A percentile compares a stretch with the other conserved stretches of the same genome.
Evolutionary conservation across 1,284 basidiomycete species (phyloP).

Genomic region (Hemileccinum hortonii): DNA sequence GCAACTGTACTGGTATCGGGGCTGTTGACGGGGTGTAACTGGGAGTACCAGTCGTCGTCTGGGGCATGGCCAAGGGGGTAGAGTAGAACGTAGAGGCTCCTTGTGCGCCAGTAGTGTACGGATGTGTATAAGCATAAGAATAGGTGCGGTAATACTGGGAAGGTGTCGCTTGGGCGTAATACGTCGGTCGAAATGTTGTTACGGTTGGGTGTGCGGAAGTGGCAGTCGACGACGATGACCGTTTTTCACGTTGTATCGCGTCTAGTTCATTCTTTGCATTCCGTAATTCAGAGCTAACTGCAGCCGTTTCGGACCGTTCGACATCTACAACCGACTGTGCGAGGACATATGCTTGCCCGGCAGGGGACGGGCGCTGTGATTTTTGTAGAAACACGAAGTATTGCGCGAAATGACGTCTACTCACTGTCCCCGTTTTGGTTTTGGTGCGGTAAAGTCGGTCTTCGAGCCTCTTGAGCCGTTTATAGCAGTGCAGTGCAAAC

Average conservation of each 20-base stretch:
- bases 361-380: slow-evolving; percentile 54
- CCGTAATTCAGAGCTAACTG: slow-evolving; percentile 58
- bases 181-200: slow-evolving; percentile 36
- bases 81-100: slow-evolving; percentile 28
- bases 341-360: slow-evolving; percentile 60
- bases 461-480: slow-evolving; percentile 52
- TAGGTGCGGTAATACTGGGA: slow-evolving; percentile 56
- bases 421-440: slow-evolving; percentile 57
- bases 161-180: slow-evolving; percentile 39
- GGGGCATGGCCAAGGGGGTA: slow-evolving; percentile 31
- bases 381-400: slow-evolving; percentile 13
- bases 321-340: slow-evolving; percentile 61
- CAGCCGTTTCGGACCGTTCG: slow-evolving; percentile 59
- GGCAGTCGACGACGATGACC: slow-evolving; percentile 33
- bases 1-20: slow-evolving; percentile 72
- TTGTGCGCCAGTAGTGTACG: slow-evolving; percentile 41
- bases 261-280: slow-evolving; percentile 63
- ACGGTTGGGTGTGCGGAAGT: slow-evolving; percentile 29
- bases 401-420: slow-evolving; percentile 13
- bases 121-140: slow-evolving; percentile 54
- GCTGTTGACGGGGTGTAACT: slow-evolving; percentile 40
- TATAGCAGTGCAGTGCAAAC: slow-evolving; percentile 65
- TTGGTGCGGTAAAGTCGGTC: slow-evolving; percentile 55
- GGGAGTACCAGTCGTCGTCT: slow-evolving; percentile 27
- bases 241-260: slow-evolving; percentile 63